These are phyloP conservation scores for Russula dissimulans DNA, from an alignment of 768 basidiomycete genomes.

Conservation along the genomic window DNA sequence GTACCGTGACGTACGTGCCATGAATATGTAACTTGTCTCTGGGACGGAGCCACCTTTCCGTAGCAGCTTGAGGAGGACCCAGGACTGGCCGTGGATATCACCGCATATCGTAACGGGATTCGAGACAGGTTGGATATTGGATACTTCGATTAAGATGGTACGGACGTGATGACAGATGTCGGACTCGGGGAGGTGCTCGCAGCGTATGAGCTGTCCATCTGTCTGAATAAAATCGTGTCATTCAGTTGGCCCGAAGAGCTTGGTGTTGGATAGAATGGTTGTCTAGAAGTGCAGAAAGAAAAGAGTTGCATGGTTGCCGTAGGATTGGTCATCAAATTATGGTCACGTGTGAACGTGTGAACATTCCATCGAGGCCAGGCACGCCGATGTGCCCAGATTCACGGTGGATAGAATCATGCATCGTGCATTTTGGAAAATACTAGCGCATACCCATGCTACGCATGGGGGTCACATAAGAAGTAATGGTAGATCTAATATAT, in stretches of 20 bases:
- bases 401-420: too few relatives aligned
- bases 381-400: too few relatives aligned
- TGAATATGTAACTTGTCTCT: slow-evolving; percentile 90
- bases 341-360: too few relatives aligned
- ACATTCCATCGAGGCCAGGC: too few relatives aligned
- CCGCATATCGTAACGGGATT: slow-evolving; percentile 93
- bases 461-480: too few relatives aligned
- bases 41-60: slow-evolving; percentile 80
- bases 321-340: too few relatives aligned
- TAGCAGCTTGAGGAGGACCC: slow-evolving; percentile 88
- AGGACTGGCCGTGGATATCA: slow-evolving; percentile 97
- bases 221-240: slow-evolving; percentile 31
- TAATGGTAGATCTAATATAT: too few relatives aligned
- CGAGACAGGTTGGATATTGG: slow-evolving; percentile 93
- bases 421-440: too few relatives aligned
- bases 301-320: neutral
- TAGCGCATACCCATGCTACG: too few relatives aligned
- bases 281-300: too few relatives aligned
- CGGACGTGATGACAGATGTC: slow-evolving; percentile 92
- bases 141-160: slow-evolving; percentile 87
- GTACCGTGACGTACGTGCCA: slow-evolving; percentile 69
- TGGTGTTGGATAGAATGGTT: neutral
- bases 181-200: slow-evolving; percentile 79
- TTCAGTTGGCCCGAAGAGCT: neutral
- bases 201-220: slow-evolving; percentile 86